A percentile compares a stretch with the other conserved stretches of the same genome.
These are phyloP conservation scores for Diospyros lotus DNA, from an alignment of 148 eudicot species.

Conservation along the genomic window DNA sequence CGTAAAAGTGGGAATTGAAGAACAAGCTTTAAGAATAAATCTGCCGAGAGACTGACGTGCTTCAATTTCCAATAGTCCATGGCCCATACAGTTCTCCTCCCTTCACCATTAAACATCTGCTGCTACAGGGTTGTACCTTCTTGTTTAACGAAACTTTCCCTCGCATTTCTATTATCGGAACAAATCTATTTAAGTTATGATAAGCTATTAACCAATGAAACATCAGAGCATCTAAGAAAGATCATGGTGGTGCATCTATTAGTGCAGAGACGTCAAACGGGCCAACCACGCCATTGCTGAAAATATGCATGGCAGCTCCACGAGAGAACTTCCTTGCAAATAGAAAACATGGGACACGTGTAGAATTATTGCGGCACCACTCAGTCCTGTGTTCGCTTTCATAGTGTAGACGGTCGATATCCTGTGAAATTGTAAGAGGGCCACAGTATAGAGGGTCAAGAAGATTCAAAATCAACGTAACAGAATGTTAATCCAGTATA, in stretches of 20 bases:
- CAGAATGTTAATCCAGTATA: no score
- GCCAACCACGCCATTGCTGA: constrained; percentile 59
- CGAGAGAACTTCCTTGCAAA: constrained; percentile 85
- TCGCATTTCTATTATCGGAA: neutral
- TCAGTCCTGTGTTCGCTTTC: constrained; percentile 83
- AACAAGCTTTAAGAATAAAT: no score
- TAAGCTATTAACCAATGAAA: neutral
- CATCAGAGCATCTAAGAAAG: neutral
- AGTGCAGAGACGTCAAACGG: constrained; percentile 30
- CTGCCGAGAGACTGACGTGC: no score
- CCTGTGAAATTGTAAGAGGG: constrained; percentile 34
- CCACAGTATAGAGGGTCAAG: neutral
- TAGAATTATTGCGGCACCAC: constrained; percentile 82
- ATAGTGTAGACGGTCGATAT: constrained; percentile 69
- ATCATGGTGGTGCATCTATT: constrained; percentile 26
- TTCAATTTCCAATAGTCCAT: no score
- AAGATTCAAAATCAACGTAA: neutral
- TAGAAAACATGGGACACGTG: constrained; percentile 69
- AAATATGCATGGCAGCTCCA: constrained; percentile 90
- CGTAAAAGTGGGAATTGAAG: no score
- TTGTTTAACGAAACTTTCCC: no score
- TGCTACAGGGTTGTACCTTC: no score
- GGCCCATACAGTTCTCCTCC: no score
- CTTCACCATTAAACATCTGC: no score
- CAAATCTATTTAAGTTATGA: neutral